Percentiles rank a stretch among this genome's conserved stretches.
phyloP scores from a whole-genome alignment of 1,284 basidiomycete genomes.

The Microstroma glucosiphilum region DNA sequence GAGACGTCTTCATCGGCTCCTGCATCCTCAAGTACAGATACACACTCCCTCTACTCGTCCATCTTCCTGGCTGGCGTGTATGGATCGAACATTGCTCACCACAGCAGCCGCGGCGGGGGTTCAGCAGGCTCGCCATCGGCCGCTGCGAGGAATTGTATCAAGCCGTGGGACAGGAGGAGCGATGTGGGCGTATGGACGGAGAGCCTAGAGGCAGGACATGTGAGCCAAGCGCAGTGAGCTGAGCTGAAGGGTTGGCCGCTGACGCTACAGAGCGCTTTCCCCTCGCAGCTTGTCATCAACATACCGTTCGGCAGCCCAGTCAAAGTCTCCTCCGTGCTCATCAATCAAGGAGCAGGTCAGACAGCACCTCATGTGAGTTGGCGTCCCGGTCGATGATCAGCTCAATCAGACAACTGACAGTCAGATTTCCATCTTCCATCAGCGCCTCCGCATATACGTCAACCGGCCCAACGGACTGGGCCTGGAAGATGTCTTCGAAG shows the following conservation, averaged over 20 bases:
- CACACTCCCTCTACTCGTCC: neutral
- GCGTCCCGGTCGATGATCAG: neutral
- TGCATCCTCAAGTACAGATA: neutral
- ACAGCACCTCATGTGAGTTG: neutral
- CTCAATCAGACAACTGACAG: neutral
- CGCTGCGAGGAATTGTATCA: neutral
- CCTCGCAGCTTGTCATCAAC: conserved; percentile 1
- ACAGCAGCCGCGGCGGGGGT: neutral
- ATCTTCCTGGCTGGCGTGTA: neutral
- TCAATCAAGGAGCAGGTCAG: conserved; percentile 3
- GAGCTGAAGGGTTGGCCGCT: neutral
- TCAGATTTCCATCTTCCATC: neutral
- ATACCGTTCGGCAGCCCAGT: neutral
- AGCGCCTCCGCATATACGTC: conserved; percentile 5
- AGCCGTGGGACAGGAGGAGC: neutral
- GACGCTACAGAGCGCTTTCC: neutral
- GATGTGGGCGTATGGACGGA: conserved; percentile 5
- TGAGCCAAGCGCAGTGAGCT: neutral
- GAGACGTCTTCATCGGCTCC: neutral
- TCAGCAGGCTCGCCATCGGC: neutral
- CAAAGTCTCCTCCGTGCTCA: neutral
- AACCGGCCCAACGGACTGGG: conserved; percentile 3
- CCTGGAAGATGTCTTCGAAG: conserved; percentile 2
- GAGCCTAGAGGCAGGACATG: neutral
- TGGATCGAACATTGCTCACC: neutral